Evolutionary conservation across 179 eudicot species (phyloP).

Genomic region (Beta corolliflora): DNA sequence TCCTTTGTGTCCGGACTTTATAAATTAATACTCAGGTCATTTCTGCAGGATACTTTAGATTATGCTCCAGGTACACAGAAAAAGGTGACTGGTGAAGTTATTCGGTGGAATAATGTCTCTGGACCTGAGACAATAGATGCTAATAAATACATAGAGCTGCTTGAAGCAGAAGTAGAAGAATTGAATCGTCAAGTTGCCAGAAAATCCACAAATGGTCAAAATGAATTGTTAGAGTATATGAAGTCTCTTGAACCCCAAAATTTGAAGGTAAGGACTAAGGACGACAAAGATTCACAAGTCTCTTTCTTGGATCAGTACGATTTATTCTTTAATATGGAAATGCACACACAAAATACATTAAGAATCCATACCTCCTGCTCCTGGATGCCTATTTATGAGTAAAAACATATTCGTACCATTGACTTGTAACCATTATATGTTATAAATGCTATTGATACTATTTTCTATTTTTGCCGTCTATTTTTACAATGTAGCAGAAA

Average conservation of each 20-base stretch:
- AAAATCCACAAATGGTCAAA: slow-evolving; percentile 67
- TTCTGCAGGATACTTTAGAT: slow-evolving; percentile 63
- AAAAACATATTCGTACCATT: not conserved
- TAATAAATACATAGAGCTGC: slow-evolving; percentile 83
- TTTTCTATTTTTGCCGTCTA: too few species aligned
- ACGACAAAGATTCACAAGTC: not conserved
- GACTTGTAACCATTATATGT: not conserved
- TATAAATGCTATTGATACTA: not conserved
- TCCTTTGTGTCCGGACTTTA: not conserved
- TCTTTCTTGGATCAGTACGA: not conserved
- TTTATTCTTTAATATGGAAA: not conserved
- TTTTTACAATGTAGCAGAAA: not conserved
- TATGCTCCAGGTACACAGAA: slow-evolving; percentile 90
- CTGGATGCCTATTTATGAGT: not conserved
- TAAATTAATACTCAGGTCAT: not conserved
- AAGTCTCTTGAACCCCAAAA: slow-evolving; percentile 90
- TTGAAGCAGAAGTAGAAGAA: slow-evolving; percentile 91
- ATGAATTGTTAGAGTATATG: slow-evolving; percentile 79
- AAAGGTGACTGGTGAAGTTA: slow-evolving; percentile 83
- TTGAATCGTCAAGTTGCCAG: slow-evolving; percentile 70
- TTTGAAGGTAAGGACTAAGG: slow-evolving; percentile 59
- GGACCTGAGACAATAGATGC: slow-evolving; percentile 85
- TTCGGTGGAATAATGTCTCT: slow-evolving; percentile 83
- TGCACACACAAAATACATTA: not conserved
- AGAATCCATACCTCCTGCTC: not conserved